Conservation (phyloP, 768 basidiomycete species). For the Coprinellus aureogranulatus region DNA sequence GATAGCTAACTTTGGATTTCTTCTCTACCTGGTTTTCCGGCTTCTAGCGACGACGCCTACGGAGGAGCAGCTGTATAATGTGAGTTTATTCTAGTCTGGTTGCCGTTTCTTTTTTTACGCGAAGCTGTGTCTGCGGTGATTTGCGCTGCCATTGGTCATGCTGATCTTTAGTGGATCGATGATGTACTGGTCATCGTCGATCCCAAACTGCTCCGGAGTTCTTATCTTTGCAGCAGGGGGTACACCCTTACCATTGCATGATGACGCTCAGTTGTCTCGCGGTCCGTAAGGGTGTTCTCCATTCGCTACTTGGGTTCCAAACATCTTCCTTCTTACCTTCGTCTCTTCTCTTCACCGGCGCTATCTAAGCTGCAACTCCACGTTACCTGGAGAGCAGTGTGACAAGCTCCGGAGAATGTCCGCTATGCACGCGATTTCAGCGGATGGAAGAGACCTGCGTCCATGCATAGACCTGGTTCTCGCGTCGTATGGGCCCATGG, state of each 20-base stretch:
- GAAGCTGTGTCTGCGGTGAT: neutral
- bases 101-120: neutral
- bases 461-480: neutral
- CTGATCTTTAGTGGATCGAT: neutral
- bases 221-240: no score
- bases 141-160: neutral
- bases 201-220: no score
- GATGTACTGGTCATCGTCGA: no score
- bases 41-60: constrained; percentile 48
- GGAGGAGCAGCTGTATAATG: constrained; percentile 54
- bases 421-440: neutral
- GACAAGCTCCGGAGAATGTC: neutral
- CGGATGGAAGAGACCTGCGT: neutral
- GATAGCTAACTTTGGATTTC: neutral
- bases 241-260: no score
- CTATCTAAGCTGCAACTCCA: neutral
- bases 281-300: no score
- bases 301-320: no score
- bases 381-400: neutral
- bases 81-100: constrained; percentile 22
- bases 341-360: neutral
- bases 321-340: neutral
- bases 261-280: no score
- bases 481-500: neutral
- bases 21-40: neutral